phyloP scores from a whole-genome alignment of 2,329 filamentous ascomycete genomes.

The Botrytis aclada region DNA sequence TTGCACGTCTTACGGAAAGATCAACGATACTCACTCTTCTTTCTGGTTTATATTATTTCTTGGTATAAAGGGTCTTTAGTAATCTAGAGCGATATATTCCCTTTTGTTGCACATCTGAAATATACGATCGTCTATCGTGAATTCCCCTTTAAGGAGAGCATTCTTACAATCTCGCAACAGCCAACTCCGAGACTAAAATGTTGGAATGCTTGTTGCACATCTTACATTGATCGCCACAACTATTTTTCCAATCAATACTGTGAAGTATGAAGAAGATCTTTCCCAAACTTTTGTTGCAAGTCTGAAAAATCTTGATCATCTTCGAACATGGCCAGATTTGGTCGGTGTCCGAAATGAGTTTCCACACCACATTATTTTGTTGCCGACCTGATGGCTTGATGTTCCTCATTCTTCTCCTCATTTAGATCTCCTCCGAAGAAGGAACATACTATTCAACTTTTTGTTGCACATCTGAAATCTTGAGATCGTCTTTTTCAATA shows the following conservation, averaged over 20 bases:
- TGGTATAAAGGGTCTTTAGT: neutral
- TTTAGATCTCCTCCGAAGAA: neutral
- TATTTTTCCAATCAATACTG: neutral
- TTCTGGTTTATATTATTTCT: neutral
- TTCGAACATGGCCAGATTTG: conserved; percentile 3
- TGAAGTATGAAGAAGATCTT: neutral
- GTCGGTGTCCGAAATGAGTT: neutral
- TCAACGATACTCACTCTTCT: conserved; percentile 4
- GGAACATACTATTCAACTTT: neutral
- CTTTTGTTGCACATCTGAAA: conserved; percentile 11
- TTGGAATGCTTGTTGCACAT: conserved; percentile 1
- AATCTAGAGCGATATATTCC: neutral
- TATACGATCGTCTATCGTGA: conserved; percentile 6
- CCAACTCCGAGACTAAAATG: neutral
- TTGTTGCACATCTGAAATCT: conserved; percentile 11
- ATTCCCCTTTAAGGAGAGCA: conserved; percentile 10
- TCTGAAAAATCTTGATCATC: conserved; percentile 13
- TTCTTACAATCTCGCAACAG: neutral
- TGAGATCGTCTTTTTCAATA: conserved; percentile 1
- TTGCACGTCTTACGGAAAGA: conserved; percentile 14
- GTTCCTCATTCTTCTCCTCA: neutral
- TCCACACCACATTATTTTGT: neutral
- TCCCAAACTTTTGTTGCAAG: conserved; percentile 15
- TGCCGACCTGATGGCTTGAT: neutral
- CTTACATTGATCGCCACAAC: neutral